A percentile compares a stretch with the other conserved stretches of the same genome.
phyloP scores from a whole-genome alignment of 2,329 filamentous ascomycete genomes.

The Thelonectria rubi region DNA sequence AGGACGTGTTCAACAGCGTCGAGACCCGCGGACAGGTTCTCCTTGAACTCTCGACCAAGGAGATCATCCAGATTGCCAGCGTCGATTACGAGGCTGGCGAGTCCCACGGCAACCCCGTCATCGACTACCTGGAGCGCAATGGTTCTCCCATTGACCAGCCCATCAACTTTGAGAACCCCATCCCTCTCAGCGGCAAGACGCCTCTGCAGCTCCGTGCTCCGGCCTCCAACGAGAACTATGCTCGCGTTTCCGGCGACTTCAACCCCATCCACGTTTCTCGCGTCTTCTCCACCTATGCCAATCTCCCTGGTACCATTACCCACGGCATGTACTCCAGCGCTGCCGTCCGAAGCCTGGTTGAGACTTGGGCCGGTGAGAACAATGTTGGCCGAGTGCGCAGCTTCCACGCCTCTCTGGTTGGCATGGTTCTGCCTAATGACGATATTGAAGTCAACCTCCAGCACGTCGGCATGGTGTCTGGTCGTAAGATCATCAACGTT shows the following conservation, averaged over 20 bases:
- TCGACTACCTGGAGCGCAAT: constrained; percentile 93
- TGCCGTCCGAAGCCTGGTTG: constrained; percentile 91
- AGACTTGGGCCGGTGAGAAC: constrained; percentile 99
- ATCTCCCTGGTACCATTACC: constrained; percentile 94
- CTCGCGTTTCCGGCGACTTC: constrained; percentile 96
- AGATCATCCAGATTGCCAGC: constrained; percentile 95
- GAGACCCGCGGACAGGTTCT: constrained; percentile 93
- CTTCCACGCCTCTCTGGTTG: constrained; percentile 96
- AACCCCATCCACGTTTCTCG: constrained; percentile 99
- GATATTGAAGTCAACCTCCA: constrained; percentile 94
- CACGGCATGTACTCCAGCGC: constrained; percentile 99
- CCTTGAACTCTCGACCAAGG: constrained; percentile 94
- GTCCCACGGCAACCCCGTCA: constrained; percentile 95
- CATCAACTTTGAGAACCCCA: constrained; percentile 96
- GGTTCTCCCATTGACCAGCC: constrained; percentile 95
- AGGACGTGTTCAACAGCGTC: constrained; percentile 88
- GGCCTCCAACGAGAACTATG: constrained; percentile 97
- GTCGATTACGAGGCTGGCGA: constrained; percentile 93
- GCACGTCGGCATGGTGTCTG: constrained; percentile 96
- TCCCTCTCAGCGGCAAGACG: constrained; percentile 91
- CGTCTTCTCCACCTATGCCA: constrained; percentile 95
- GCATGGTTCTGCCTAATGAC: constrained; percentile 98
- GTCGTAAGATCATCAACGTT: constrained; percentile 99
- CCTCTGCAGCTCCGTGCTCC: constrained; percentile 89
- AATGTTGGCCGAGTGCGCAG: constrained; percentile 96